Evolutionary conservation across 1,139 yeast species (phyloP), one percentile per base, ranked within the genome.

Genomic region (Yamadazyma aaseri): DNA sequence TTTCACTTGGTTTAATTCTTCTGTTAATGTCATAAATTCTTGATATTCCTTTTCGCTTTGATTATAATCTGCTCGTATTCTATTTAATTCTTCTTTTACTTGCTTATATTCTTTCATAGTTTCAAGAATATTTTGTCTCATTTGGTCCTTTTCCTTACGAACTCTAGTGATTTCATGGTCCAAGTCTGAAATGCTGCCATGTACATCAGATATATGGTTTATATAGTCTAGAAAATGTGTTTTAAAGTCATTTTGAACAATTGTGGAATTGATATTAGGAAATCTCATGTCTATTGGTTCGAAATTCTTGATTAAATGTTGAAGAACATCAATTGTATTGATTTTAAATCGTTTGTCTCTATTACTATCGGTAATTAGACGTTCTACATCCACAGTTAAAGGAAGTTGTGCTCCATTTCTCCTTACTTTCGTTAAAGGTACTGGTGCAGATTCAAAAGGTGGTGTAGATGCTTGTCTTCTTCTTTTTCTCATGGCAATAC

Each of bases 111-210:
- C 55, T 27, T 62, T 51, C 32, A 71, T 55, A 7, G 67, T 43
- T 8, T 66, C 60, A 39, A 60, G 64, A 2, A 76, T 66, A 29
- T 58, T 49, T n/a, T 47, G 38, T 38, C 83, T 50, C 14, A 65
- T 42, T 3, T 60, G 62, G 33, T 65, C 63, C 45, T 77, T 77
- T 29, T 56, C 51, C 28, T 49, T 49, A 41, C 70, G 76, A 2
- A 65, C 55, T 20, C 54, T 56, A 6, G 45, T 39, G 6, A 77
- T 60, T 21, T 66, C 66, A 23, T 52, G 54, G 1, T 64, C 46
- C 6, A 75, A 52, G 31, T 67, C 66, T 29, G 65, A 61, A 28
- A 76, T 72, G 17, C 64, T 63, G 11, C 67, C 57, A 43, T 67
- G 66, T n/a, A 56, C 48, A 39, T 65, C 73, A 42, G 50, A 46